A percentile compares a stretch with the other conserved stretches of the same genome.
These are phyloP conservation scores for Cyamopsis tetragonoloba DNA, from an alignment of 306 rosid genomes.

Conservation along the genomic window DNA sequence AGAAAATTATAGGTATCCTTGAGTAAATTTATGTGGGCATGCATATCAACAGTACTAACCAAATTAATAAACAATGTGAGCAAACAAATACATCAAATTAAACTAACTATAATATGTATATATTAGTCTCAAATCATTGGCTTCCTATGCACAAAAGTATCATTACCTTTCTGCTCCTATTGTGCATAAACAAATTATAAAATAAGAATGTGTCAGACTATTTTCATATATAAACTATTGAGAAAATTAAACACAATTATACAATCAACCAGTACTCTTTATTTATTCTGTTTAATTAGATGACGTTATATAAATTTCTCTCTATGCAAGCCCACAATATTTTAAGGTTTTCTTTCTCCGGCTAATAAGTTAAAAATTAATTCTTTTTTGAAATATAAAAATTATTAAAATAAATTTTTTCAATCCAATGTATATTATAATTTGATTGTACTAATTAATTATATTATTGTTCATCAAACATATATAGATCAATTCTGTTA, in stretches of 20 bases:
- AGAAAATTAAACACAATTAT: background rate
- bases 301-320: too few relatives aligned
- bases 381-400: too few relatives aligned
- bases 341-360: too few relatives aligned
- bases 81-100: too few relatives aligned
- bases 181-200: background rate
- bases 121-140: background rate
- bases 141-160: background rate
- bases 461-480: too few relatives aligned
- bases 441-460: too few relatives aligned
- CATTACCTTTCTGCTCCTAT: slow-evolving; percentile 11
- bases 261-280: background rate
- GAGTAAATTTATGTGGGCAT: slow-evolving; percentile 10
- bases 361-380: too few relatives aligned
- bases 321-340: too few relatives aligned
- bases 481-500: too few relatives aligned
- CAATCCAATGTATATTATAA: too few relatives aligned
- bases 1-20: background rate
- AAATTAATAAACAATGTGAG: background rate
- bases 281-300: too few relatives aligned
- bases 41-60: background rate
- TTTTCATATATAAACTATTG: background rate
- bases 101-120: background rate
- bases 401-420: too few relatives aligned
- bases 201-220: background rate